phyloP scores from a whole-genome alignment of 2,329 filamentous ascomycete species.

The Blumeriella jaapii region DNA sequence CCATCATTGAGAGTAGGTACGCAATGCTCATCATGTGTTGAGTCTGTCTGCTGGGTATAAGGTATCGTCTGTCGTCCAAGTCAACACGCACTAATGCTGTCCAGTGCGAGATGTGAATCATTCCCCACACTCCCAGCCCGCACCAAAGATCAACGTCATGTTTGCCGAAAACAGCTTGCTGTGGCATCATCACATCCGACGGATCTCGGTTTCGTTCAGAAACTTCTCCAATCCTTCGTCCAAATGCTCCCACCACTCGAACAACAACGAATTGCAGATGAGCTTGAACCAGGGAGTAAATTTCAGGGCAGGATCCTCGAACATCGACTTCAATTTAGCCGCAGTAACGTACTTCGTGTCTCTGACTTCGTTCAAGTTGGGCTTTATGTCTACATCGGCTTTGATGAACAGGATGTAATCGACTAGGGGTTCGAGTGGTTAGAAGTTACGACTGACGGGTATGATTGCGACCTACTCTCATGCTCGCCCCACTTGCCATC shows the following conservation, averaged over 20 bases:
- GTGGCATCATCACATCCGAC: slow-evolving; percentile 52
- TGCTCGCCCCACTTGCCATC: slow-evolving; percentile 99
- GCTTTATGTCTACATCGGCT: slow-evolving; percentile 71
- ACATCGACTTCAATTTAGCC: slow-evolving; percentile 74
- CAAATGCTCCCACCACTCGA: slow-evolving; percentile 91
- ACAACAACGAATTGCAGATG: slow-evolving; percentile 95
- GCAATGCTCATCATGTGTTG: slow-evolving; percentile 9
- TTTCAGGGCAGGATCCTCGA: slow-evolving; percentile 65
- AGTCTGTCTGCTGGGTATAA: slow-evolving; percentile 9
- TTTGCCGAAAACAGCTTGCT: slow-evolving; percentile 2
- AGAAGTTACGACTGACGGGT: slow-evolving; percentile 4
- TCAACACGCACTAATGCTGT: too few species aligned
- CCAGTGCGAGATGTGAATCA: not conserved
- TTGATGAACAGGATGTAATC: slow-evolving; percentile 99
- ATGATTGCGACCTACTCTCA: slow-evolving; percentile 58
- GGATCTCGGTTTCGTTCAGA: slow-evolving; percentile 74
- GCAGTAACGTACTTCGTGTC: slow-evolving; percentile 76
- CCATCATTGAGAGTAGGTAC: not conserved
- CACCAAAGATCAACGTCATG: slow-evolving; percentile 1
- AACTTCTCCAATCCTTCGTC: slow-evolving; percentile 75
- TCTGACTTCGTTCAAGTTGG: slow-evolving; percentile 81
- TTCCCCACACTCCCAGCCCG: not conserved
- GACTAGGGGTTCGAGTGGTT: slow-evolving; percentile 39
- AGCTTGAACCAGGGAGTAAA: slow-evolving; percentile 99
- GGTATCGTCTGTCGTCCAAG: slow-evolving; percentile 4